phyloP scores from a whole-genome alignment of 495 filamentous ascomycete species.

The Neurospora sp. region DNA sequence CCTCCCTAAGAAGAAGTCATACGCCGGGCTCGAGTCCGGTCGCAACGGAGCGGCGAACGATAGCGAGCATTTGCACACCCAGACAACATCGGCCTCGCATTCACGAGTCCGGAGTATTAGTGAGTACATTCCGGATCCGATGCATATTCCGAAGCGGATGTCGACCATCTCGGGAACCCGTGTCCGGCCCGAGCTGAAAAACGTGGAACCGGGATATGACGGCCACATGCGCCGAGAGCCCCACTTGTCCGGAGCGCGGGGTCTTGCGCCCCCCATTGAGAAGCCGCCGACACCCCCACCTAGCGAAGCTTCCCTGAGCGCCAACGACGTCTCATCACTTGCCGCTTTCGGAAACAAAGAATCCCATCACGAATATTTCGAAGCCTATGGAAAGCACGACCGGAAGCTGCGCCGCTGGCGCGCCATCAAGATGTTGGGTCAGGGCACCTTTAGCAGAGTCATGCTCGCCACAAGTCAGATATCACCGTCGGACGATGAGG shows the following conservation, averaged over 20 bases:
- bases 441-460: conserved; percentile 93
- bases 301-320: conserved; percentile 45
- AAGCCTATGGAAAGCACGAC: conserved; percentile 48
- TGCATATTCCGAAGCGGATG: conserved; percentile 57
- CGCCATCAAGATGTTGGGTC: conserved; percentile 69
- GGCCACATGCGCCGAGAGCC: conserved; percentile 64
- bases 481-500: conserved; percentile 32
- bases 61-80: background rate
- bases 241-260: conserved; percentile 67
- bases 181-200: conserved; percentile 37
- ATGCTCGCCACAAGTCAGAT: conserved; percentile 64
- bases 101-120: conserved; percentile 71
- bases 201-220: conserved; percentile 29
- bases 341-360: conserved; percentile 21
- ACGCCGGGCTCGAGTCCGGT: conserved; percentile 33
- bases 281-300: conserved; percentile 69
- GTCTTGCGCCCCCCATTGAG: conserved; percentile 43
- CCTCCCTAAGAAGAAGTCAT: conserved; percentile 42
- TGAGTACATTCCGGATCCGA: conserved; percentile 69
- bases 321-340: conserved; percentile 24
- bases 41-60: conserved; percentile 1
- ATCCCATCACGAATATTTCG: conserved; percentile 46
- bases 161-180: conserved; percentile 57
- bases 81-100: conserved; percentile 27
- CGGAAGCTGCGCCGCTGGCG: conserved; percentile 56